Base-by-base conservation (phyloP, 495 filamentous ascomycete genomes). In the Sphaerosporella brunnea region DNA sequence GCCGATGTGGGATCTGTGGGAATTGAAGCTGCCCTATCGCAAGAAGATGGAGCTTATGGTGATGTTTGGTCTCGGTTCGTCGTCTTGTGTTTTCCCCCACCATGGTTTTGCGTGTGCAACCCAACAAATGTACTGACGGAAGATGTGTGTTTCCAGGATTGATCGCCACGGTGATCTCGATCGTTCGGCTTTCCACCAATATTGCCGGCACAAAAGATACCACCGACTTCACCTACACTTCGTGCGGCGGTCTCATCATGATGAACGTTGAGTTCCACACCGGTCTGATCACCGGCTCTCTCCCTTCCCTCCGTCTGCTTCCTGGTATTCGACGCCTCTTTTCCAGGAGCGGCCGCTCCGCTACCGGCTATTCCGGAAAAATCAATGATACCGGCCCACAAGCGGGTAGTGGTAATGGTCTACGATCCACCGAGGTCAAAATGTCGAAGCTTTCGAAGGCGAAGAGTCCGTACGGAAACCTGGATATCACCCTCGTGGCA, bases 191-290 rank as follows among this genome's bases (percentile, higher is more conserved):
- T 8, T 39, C 19, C 5, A 39, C 36, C n/a, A 16, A 5, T 8
- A 8, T 39, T 5, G 36, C 19, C n/a, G 8, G 20, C 19, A 39
- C 36, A 5, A 39, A 39, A 21, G 36, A 39, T 15, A 15, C 13
- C 13, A 39, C 7, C n/a, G 36, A 39, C 36, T 39, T 39, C 19
- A 39, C 36, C 7, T 39, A 39, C 36, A 16, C 36, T 15, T 16
- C n/a, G 8, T 5, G 7, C 7, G 7, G n/a, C 7, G 20, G 7
- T 5, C 19, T 39, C 7, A 5, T 39, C 7, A 16, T 15, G 36
- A 39, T 39, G 36, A 39, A 39, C 19, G 36, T 39, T 16, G 36
- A 39, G 36, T 39, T 39, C 36, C 13, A 39, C 36, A 8, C 16
- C 7, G 36, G 36, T 5, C 36, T 39, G 7, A 21, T 39, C 5